phyloP scores from a whole-genome alignment of 2,329 filamentous ascomycete species.

The Fusarium luffae region DNA sequence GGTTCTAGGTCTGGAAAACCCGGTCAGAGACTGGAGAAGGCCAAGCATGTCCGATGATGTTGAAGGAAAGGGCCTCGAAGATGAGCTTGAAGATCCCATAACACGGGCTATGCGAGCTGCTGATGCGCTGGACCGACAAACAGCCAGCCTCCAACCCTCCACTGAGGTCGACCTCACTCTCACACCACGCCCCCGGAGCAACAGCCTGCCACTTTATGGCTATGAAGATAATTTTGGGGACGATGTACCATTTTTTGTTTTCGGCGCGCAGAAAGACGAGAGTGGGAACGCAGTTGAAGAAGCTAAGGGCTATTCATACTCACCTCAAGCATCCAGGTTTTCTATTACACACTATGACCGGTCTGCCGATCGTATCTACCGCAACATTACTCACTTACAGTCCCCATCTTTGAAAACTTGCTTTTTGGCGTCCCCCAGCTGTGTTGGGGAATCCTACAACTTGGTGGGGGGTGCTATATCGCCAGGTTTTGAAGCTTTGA shows the following conservation, averaged over 20 bases:
- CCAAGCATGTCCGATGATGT: conserved; percentile 35
- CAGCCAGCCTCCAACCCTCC: conserved; percentile 63
- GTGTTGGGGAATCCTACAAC: conserved; percentile 50
- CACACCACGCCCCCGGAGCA: conserved; percentile 57
- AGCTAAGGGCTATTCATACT: conserved; percentile 17
- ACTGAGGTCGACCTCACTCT: conserved; percentile 61
- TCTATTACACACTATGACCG: conserved; percentile 47
- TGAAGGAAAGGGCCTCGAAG: conserved; percentile 26
- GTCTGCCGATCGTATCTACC: conserved; percentile 38
- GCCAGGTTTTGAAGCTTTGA: conserved; percentile 40
- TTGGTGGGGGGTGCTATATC: conserved; percentile 30
- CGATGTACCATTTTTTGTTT: conserved; percentile 60
- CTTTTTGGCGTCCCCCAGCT: conserved; percentile 46
- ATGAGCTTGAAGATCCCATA: conserved; percentile 59
- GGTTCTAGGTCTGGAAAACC: conserved; percentile 52
- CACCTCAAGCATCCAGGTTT: conserved; percentile 43
- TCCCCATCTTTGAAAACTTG: conserved; percentile 35
- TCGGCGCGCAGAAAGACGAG: conserved; percentile 53
- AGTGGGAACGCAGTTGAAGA: conserved; percentile 35
- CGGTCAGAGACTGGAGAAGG: conserved; percentile 38
- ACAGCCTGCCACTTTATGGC: conserved; percentile 61
- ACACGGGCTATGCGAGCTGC: conserved; percentile 68
- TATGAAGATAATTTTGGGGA: conserved; percentile 58
- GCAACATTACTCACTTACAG: conserved; percentile 33
- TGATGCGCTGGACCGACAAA: conserved; percentile 66